Percentiles rank a stretch among this genome's conserved stretches.
Conservation (phyloP, 2,329 filamentous ascomycete genomes). For the Fusarium acutatum region DNA sequence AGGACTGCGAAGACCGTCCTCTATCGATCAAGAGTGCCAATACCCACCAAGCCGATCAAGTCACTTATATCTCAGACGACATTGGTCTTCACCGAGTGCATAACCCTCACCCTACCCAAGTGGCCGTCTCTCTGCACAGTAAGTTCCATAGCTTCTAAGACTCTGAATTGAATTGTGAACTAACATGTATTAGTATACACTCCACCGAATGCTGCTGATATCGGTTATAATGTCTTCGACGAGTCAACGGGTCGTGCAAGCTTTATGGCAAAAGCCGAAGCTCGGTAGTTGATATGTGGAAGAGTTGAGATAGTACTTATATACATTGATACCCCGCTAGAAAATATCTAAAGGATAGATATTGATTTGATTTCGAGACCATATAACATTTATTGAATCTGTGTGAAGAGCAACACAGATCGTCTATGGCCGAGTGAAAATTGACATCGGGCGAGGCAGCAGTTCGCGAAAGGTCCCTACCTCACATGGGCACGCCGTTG, state of each 20-base stretch:
- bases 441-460: too few relatives aligned
- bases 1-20: background rate
- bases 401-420: background rate
- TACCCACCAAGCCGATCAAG: background rate
- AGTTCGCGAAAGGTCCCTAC: accelerated
- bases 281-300: background rate
- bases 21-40: background rate
- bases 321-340: background rate
- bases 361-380: background rate
- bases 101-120: slow-evolving; percentile 10
- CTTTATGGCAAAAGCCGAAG: background rate
- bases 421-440: too few relatives aligned
- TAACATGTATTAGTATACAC: background rate
- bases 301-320: background rate
- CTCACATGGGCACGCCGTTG: background rate
- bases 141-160: accelerated
- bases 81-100: slow-evolving; percentile 11
- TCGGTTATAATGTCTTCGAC: slow-evolving; percentile 11
- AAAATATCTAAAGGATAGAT: background rate
- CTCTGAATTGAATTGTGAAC: accelerated
- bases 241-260: slow-evolving; percentile 6
- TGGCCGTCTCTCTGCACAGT: slow-evolving; percentile 7
- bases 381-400: too few relatives aligned
- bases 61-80: slow-evolving; percentile 9
- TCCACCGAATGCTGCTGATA: slow-evolving; percentile 6